Base-by-base conservation (phyloP, 116 monocot species). In the Zostera marina region DNA sequence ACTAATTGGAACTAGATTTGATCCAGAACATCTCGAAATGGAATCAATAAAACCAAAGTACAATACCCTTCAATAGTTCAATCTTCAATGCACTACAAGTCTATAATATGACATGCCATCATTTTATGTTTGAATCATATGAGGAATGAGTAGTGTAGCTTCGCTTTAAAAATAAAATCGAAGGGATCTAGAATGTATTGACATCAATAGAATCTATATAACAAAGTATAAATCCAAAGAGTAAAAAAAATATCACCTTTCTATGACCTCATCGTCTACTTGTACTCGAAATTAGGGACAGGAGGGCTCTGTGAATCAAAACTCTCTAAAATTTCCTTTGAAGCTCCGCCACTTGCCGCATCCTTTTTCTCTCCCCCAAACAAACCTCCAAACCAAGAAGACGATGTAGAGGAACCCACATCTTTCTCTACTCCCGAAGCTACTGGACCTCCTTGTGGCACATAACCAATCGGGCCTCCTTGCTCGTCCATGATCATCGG, bases 371-470 rank as follows among this genome's bases (percentile, higher is more conserved):
- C 65, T 0, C 73, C 73, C 3, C 74, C 81, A 52, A 83, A 84
- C 1, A 79, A 42, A 0, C 84, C 74, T 46, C 79, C 76, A 46
- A 84, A 74, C 79, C 79, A 84, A 32, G 75, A 75, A 22, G 69
- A 60, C 16, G 55, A 60, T 5, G 62, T 58, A 6, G 76, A 60
- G 0, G 56, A 46, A 39, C 49, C 51, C 14, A 56, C 0, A 42
- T 41, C 11, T 59, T 23, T 22, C 57, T 7, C 62, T 10, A 22
- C 15, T 25, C 52, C 42, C 56, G 15, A 10, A 20, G 47, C 45
- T 7, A 47, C 52, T 19, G 48, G 32, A 15, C 68, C 73, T 22
- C 23, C 69, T 11, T 56, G 70, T 7, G 47, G 44, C 41, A 63
- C 47, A 16, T 42, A 13, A 52, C 58, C 20, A 65, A 70, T 67